phyloP scores from a whole-genome alignment of 1,284 basidiomycete genomes.

The Xerocomus minutiporus region DNA sequence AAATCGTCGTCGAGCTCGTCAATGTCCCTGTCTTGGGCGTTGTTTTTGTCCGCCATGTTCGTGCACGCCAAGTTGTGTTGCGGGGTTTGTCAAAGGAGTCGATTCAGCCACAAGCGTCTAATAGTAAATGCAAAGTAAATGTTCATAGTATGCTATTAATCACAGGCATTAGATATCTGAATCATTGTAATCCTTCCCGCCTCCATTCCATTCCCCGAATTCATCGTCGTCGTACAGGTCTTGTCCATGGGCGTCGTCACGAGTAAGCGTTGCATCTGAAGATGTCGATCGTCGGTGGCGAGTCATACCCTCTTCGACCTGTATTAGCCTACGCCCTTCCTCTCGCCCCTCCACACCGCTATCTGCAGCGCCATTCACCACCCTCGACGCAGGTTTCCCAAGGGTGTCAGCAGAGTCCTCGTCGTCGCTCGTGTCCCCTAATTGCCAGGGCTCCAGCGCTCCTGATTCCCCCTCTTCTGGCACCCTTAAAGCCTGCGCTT shows the following conservation, averaged over 20 bases:
- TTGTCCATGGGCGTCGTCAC: slow-evolving; percentile 22
- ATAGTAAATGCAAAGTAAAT: not conserved
- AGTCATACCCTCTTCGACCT: slow-evolving; percentile 25
- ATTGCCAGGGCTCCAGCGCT: slow-evolving; percentile 53
- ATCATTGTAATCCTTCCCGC: not conserved
- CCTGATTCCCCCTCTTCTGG: slow-evolving; percentile 38
- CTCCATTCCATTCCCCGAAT: slow-evolving; percentile 35
- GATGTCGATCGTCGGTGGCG: slow-evolving; percentile 34
- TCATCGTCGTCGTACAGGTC: slow-evolving; percentile 31
- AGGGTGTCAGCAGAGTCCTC: slow-evolving; percentile 34
- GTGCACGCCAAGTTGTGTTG: not conserved
- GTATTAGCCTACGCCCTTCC: slow-evolving; percentile 26
- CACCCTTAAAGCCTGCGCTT: slow-evolving; percentile 36
- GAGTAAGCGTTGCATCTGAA: slow-evolving; percentile 37
- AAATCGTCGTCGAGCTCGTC: slow-evolving; percentile 51
- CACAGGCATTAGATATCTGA: no score
- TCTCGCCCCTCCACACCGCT: slow-evolving; percentile 3
- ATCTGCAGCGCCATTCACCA: slow-evolving; percentile 5
- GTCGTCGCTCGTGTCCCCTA: slow-evolving; percentile 63
- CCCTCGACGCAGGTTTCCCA: slow-evolving; percentile 14
- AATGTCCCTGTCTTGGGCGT: slow-evolving; percentile 35
- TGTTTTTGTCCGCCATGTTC: slow-evolving; percentile 19
- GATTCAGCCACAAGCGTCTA: slow-evolving; percentile 19
- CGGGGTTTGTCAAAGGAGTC: not conserved
- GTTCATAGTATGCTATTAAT: no score